These are phyloP conservation scores for Cytospora leucostoma DNA, from an alignment of 2,329 filamentous ascomycete genomes.

Conservation along the genomic window DNA sequence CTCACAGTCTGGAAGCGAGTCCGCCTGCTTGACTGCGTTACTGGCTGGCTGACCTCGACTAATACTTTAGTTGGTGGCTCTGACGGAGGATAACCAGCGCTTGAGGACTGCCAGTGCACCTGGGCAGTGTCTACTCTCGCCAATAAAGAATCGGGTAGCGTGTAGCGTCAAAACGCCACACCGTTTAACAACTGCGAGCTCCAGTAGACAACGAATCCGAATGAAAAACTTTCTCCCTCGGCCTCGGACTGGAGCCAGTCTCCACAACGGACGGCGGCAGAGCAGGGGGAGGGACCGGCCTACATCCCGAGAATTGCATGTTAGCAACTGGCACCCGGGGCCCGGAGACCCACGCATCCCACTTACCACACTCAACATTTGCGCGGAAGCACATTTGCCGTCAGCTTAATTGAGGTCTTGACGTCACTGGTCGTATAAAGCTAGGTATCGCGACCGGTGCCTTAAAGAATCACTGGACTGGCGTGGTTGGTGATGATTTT, in stretches of 20 bases:
- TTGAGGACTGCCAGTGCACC: background rate
- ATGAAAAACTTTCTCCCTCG: slow-evolving; percentile 15
- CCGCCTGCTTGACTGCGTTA: too few relatives aligned
- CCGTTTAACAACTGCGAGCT: slow-evolving; percentile 6
- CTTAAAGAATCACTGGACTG: background rate
- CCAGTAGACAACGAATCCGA: slow-evolving; percentile 10
- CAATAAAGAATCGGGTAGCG: background rate
- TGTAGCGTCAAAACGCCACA: background rate
- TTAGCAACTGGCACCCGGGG: background rate
- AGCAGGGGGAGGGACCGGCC: background rate
- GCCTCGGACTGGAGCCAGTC: slow-evolving; percentile 15
- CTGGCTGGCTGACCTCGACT: too few relatives aligned
- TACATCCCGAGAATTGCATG: background rate
- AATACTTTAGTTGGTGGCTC: background rate
- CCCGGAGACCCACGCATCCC: slow-evolving; percentile 9
- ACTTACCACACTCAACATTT: slow-evolving; percentile 1
- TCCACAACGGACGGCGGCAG: slow-evolving; percentile 5
- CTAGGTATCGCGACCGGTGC: background rate
- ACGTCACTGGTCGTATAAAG: slow-evolving; percentile 14
- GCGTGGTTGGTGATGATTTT: slow-evolving; percentile 19
- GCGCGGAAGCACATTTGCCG: too few relatives aligned
- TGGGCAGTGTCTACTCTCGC: too few relatives aligned
- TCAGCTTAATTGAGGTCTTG: background rate
- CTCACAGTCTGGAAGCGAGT: too few relatives aligned
- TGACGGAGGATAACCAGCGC: background rate